Base-by-base conservation (phyloP, 257 asterid genomes). In the Nicotiana undulata region DNA sequence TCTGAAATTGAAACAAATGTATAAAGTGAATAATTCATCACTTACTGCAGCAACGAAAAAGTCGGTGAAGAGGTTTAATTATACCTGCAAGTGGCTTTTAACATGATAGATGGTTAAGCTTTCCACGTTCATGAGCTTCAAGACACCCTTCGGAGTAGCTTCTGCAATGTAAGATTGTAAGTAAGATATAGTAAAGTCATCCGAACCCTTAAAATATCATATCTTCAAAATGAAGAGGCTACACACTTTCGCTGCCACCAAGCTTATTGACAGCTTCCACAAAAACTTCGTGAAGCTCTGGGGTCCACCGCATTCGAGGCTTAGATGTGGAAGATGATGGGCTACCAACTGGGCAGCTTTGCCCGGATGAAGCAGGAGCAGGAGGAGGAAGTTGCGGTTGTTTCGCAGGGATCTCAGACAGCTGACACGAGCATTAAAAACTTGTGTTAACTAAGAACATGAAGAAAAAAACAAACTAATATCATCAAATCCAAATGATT, bases 291-390 rank as follows among this genome's bases (percentile, higher is more conserved):
- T 94, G 98, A 86, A 92, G 98, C 82, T 94, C 96, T 6, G 94
- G 97, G n/a, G 97, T 94, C 98, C 98, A 94, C 68, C 97, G 94
- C 98, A 94, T 94, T 15, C 97, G 91, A 64, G 95, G 86, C 88
- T 91, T 94, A 75, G 89, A 49, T 70, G 76, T 67, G 7, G 89
- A 83, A 72, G 93, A 83, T 10, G 93, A 86, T 83, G 93, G 89
- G 83, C 86, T 83, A 40, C 86, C 86, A 56, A 79, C 67, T 28
- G 89, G 83, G 61, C 83, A 81, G 76, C 82, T 81, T 84, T 90
- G 86, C 61, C 63, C 84, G 24, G 85, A 77, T 51, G 88, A 82
- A 51, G 74, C 61, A 24, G 82, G 76, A 75, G 81, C 85, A 58
- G 78, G 84, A 66, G 81, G 83, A 78, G 61, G 88, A 52, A 78